Percentiles rank a stretch among this genome's conserved stretches.
These are phyloP conservation scores for Pythium chondricola DNA, from an alignment of 352 stramenopile genomes.

Conservation along the genomic window DNA sequence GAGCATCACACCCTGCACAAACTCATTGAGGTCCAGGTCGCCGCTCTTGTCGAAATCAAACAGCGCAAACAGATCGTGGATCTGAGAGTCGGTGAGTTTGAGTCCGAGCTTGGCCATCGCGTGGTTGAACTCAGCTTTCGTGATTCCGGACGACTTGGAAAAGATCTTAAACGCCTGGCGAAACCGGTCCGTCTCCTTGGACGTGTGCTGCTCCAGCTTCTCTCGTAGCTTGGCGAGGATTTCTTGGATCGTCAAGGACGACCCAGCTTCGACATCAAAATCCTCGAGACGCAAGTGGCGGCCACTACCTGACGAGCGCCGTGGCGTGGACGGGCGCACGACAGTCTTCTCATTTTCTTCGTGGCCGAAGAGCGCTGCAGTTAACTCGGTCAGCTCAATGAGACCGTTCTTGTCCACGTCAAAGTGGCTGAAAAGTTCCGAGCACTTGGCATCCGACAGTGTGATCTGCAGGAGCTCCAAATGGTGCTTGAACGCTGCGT, in stretches of 20 bases:
- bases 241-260: constrained; percentile 45
- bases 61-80: constrained; percentile 52
- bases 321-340: constrained; percentile 10
- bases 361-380: constrained; percentile 42
- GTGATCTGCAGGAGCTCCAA: constrained; percentile 53
- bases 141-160: constrained; percentile 55
- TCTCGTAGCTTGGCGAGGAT: constrained; percentile 49
- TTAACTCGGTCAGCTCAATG: constrained; percentile 69
- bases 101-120: constrained; percentile 52
- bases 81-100: constrained; percentile 41
- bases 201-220: constrained; percentile 58
- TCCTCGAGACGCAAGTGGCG: constrained; percentile 3
- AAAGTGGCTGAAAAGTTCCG: constrained; percentile 55
- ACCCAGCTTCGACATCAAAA: constrained; percentile 31
- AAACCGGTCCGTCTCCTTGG: constrained; percentile 65
- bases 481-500: constrained; percentile 50
- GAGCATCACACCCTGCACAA: constrained; percentile 71
- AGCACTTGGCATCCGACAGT: constrained; percentile 43
- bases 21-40: constrained; percentile 74
- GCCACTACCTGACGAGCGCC: neutral
- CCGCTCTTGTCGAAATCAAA: constrained; percentile 78
- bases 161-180: constrained; percentile 74
- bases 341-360: constrained; percentile 20
- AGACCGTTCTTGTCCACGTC: constrained; percentile 51
- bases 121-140: constrained; percentile 37